Conservation (phyloP, 2,329 filamentous ascomycete genomes). For the Colletotrichum salicis region DNA sequence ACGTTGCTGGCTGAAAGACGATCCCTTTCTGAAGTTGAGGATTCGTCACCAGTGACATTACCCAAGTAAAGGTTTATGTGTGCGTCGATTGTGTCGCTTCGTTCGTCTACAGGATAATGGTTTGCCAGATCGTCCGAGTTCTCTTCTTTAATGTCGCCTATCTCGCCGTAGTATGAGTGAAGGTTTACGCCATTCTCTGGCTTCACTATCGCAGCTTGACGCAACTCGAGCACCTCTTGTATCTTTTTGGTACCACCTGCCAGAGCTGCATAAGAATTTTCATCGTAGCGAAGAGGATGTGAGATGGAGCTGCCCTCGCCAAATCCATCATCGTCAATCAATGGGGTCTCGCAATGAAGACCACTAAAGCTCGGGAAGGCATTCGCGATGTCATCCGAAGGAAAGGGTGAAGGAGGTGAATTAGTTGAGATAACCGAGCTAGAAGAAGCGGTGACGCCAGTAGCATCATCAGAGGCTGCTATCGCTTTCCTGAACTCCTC, state of each 20-base stretch:
- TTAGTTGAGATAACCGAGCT: background rate
- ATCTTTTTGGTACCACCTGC: background rate
- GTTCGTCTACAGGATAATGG: background rate
- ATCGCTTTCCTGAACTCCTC: background rate
- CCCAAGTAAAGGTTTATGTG: background rate
- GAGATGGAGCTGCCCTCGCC: background rate
- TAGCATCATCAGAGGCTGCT: background rate
- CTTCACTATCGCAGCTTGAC: background rate
- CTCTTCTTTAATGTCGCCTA: background rate
- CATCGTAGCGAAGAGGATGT: background rate
- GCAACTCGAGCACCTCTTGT: background rate
- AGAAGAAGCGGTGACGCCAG: background rate
- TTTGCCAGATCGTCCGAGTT: background rate
- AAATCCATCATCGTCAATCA: background rate
- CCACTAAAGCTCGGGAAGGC: background rate
- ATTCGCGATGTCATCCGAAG: background rate
- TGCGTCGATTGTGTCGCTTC: background rate
- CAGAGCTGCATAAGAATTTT: background rate
- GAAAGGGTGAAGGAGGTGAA: background rate
- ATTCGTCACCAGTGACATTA: background rate
- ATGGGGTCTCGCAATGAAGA: background rate
- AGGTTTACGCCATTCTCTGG: background rate
- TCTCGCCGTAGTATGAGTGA: background rate
- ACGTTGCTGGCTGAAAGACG: background rate
- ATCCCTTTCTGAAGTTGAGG: no score